These are phyloP conservation scores for Pyrenophora tritici-repentis DNA, from an alignment of 2,329 filamentous ascomycete species.

Conservation along the genomic window DNA sequence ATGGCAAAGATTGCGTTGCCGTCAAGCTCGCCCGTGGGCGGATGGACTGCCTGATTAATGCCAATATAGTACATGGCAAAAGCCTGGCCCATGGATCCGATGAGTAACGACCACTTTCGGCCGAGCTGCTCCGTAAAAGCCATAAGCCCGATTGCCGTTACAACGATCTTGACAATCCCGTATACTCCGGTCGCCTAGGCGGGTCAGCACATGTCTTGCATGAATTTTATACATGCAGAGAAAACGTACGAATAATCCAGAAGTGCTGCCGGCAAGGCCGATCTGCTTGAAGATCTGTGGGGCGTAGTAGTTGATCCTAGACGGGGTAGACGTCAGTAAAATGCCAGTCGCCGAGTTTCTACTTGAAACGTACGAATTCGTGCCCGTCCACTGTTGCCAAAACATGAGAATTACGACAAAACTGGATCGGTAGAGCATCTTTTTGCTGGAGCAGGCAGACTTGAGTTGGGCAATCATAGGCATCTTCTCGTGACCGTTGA, in stretches of 20 bases:
- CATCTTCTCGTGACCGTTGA: conserved; percentile 51
- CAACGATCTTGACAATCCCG: conserved; percentile 53
- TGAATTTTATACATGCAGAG: conserved; percentile 31
- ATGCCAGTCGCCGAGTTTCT: background rate
- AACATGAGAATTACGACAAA: conserved; percentile 54
- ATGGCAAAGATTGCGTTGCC: conserved; percentile 53
- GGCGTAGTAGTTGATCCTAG: conserved; percentile 50
- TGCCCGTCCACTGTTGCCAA: conserved; percentile 50
- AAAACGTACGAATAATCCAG: conserved; percentile 51
- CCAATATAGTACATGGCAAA: conserved; percentile 50
- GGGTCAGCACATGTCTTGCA: conserved; percentile 6
- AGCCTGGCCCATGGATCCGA: conserved; percentile 50
- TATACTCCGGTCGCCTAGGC: conserved; percentile 41
- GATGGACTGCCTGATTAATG: conserved; percentile 44
- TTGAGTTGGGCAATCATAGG: conserved; percentile 47
- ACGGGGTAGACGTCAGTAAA: background rate
- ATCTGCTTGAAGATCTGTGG: conserved; percentile 53
- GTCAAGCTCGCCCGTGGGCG: conserved; percentile 40
- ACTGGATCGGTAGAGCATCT: conserved; percentile 49
- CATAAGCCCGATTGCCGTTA: conserved; percentile 52
- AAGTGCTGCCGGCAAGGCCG: conserved; percentile 46
- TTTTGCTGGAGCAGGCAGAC: conserved; percentile 45
- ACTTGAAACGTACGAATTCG: conserved; percentile 11
- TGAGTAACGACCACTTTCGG: conserved; percentile 52
- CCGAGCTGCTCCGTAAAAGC: conserved; percentile 53